Base-by-base conservation (phyloP, 2,329 filamentous ascomycete species). In the Cordyceps farinosa region DNA sequence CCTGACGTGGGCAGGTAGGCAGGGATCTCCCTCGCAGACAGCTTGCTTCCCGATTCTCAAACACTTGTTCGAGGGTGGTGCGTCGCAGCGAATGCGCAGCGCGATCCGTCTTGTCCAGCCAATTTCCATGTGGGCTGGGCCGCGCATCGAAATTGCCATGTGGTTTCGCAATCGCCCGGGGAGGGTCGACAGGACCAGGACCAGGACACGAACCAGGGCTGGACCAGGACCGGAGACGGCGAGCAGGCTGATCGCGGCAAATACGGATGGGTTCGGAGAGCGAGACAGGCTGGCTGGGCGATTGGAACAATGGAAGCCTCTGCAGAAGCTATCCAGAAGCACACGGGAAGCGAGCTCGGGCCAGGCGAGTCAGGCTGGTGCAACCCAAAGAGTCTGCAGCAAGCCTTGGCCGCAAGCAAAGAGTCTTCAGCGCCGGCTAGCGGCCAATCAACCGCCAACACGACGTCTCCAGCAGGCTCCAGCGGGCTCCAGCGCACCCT, bases 251-350 rank as follows among this genome's bases (percentile, higher is more conserved):
- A 45, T 22, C 11, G 30, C 32, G 29, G 53, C 53, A 55, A 44
- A 55, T 15, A 44, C 27, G 53, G 38, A 32, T 44, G 38, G 13
- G 8, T 44, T 32, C 27, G 27, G 53, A 44, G 53, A 32, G 40
- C 45, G 10, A 48, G 45, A 30, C 45, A 29, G 45, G 45, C 45
- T 47, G 22, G 45, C n/a, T 38, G 32, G 32, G 22, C 51, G 22
- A 40, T 29, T 54, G 11, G 47, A 32, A 50, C 30, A 57, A 57
- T 57, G 30, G 54, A 59, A 51, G 56, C 56, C 36, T 59, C 29
- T 30, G 56, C 56, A 51, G 40, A 59, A 59, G 56, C 44, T 40
- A 40, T 44, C 56, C 56, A 60, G 59, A 62, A 62, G 59, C 50
- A 40, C 13, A 38, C 29, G 27, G 42, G 59, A 55, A 62, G 59